Evolutionary conservation across 2,329 filamentous ascomycete species (phyloP), one percentile per base, ranked within the genome.

Genomic region (Calonectria pseudoreteaudii): DNA sequence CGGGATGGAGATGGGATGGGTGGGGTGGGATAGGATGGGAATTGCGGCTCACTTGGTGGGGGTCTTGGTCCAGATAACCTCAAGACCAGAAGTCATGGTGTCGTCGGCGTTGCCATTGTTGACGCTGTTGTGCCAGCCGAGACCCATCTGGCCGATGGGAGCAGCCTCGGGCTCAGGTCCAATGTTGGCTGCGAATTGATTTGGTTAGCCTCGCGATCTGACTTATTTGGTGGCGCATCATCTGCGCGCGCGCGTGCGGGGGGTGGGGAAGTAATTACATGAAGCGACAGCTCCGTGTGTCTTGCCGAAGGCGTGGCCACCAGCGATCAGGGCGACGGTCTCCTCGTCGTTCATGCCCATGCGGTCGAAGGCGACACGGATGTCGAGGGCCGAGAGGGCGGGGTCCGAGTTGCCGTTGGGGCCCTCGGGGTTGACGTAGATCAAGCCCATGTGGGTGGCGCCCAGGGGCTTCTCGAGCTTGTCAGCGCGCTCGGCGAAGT

Each of bases 271-370:
- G 9, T 30, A 28, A 56, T 68, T 49, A 68, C 66, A 68, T 34
- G 66, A 26, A 23, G 52, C 5, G 30, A 68, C 76, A 16, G 77
- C 78, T 20, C 94, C 94, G 85, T 96, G 94, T 0, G 93, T 94
- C 90, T 96, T 96, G 80, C 94, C 94, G 79, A 95, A 95, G n/a
- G 91, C 89, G 88, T 96, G 94, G 34, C 94, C 94, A 81, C 94
- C 94, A 52, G 91, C 91, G 81, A 95, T 95, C 53, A 95, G 86
- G 11, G 94, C 93, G 64, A 94, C 93, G 0, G 94, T 95, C 87
- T 95, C 94, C 85, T 94, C 91, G 82, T 95, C 93, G 83, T 94
- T 92, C 94, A 95, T 95, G 77, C 91, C 94, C 93, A 95, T 95
- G 83, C 93, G 93, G 78, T 88, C 88, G 80, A 95, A 95, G 31